Conservation (phyloP, 2,329 filamentous ascomycete species). For the Cyphellophora europaea region DNA sequence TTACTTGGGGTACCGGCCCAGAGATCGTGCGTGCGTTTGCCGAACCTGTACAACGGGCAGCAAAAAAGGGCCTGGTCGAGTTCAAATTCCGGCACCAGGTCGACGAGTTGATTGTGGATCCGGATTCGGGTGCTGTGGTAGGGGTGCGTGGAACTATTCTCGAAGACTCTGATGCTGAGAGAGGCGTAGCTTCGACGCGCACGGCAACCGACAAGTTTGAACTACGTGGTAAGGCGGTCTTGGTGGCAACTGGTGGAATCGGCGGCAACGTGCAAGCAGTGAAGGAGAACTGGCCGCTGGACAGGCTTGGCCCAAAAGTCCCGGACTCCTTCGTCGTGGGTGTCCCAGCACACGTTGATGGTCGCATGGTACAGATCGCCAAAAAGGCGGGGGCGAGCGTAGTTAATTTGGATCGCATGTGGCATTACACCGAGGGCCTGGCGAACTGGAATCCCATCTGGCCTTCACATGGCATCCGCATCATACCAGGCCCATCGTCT, state of each 20-base stretch:
- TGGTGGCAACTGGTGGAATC: slow-evolving; percentile 51
- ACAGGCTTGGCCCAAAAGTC: slow-evolving; percentile 47
- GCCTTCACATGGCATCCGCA: slow-evolving; percentile 51
- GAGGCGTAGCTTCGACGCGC: slow-evolving; percentile 44
- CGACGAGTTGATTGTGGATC: slow-evolving; percentile 47
- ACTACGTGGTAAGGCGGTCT: slow-evolving; percentile 41
- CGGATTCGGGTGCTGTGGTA: slow-evolving; percentile 37
- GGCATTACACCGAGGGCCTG: slow-evolving; percentile 57
- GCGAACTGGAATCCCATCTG: slow-evolving; percentile 55
- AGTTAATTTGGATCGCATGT: slow-evolving; percentile 56
- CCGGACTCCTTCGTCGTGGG: slow-evolving; percentile 50
- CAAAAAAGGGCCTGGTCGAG: slow-evolving; percentile 42
- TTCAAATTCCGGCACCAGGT: slow-evolving; percentile 50
- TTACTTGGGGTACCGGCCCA: slow-evolving; percentile 54
- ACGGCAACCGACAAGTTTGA: slow-evolving; percentile 43
- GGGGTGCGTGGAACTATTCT: slow-evolving; percentile 48
- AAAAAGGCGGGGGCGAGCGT: slow-evolving; percentile 44
- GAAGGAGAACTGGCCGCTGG: slow-evolving; percentile 48
- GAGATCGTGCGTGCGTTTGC: slow-evolving; percentile 50
- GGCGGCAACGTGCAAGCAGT: slow-evolving; percentile 54
- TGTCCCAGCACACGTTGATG: slow-evolving; percentile 56
- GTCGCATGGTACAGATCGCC: slow-evolving; percentile 51
- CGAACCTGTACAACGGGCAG: slow-evolving; percentile 46
- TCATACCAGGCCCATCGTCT: slow-evolving; percentile 51
- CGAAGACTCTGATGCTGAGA: slow-evolving; percentile 38